Conservation (phyloP, 192 early-diverging fungal genomes). For the Cetraspora pellucida region DNA sequence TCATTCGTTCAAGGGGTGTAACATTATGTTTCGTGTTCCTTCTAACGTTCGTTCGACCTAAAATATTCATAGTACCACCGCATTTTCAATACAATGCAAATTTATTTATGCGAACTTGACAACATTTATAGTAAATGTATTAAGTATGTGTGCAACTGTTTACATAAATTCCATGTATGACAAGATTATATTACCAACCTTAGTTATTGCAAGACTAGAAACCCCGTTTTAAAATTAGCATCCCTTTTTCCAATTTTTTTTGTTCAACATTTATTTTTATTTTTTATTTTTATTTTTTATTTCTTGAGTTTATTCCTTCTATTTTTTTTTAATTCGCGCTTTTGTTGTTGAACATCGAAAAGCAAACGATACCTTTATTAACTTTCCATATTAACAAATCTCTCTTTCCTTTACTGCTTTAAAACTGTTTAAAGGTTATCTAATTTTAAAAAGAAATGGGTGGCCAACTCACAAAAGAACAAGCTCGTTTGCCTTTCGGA, state of each 20-base stretch:
- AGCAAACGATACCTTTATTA: slow-evolving; percentile 6
- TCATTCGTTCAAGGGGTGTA: too few relatives aligned
- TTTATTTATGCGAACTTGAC: too few relatives aligned
- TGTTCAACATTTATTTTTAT: neutral
- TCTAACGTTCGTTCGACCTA: too few relatives aligned
- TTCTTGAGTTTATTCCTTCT: neutral
- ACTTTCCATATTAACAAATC: neutral
- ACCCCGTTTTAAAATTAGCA: neutral
- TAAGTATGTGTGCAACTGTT: too few relatives aligned
- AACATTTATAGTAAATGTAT: too few relatives aligned
- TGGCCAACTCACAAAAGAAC: slow-evolving; percentile 33
- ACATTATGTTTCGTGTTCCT: too few relatives aligned
- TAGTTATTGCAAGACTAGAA: neutral
- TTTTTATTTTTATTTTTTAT: neutral
- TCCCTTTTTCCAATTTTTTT: neutral
- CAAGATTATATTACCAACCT: neutral
- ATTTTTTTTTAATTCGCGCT: neutral
- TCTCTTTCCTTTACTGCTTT: neutral
- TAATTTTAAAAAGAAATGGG: slow-evolving; percentile 22
- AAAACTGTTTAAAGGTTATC: neutral
- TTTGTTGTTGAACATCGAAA: slow-evolving; percentile 30
- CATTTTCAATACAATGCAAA: too few relatives aligned
- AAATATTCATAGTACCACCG: too few relatives aligned
- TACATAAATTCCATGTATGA: too few relatives aligned
- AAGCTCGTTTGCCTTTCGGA: slow-evolving; percentile 26